phyloP scores from a whole-genome alignment of 139 green algal species.

The Trebouxia sp. region DNA sequence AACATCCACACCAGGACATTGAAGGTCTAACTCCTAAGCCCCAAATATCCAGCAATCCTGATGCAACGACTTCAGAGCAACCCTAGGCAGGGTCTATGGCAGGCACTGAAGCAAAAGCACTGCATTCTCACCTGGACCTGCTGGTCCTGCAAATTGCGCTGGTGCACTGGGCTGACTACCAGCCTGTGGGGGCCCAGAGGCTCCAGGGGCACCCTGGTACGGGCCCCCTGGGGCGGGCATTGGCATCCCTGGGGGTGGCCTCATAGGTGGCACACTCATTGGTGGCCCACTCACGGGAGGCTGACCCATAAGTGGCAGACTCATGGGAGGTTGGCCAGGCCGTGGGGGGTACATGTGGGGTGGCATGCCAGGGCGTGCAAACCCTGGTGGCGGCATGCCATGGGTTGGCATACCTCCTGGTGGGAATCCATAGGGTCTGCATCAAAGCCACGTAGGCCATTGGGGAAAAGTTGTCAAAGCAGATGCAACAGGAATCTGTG shows the following conservation, averaged over 20 bases:
- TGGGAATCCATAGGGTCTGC: slow-evolving; percentile 1
- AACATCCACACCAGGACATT: too few relatives aligned
- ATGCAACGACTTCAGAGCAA: too few relatives aligned
- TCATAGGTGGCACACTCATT: slow-evolving; percentile 16
- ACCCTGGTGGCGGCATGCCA: neutral
- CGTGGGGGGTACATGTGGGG: neutral
- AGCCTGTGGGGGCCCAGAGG: neutral
- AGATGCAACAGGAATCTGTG: too few relatives aligned
- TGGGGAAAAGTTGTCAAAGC: too few relatives aligned
- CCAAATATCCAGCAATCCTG: too few relatives aligned
- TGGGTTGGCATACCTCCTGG: neutral
- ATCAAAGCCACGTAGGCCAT: too few relatives aligned
- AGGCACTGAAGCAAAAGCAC: too few relatives aligned
- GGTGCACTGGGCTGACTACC: neutral
- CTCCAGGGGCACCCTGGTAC: neutral
- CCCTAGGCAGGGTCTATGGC: too few relatives aligned
- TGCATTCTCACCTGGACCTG: too few relatives aligned
- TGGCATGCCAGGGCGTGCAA: neutral
- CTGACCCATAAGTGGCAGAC: neutral
- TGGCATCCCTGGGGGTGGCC: neutral
- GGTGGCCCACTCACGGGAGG: neutral
- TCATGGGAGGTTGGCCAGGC: slow-evolving; percentile 11
- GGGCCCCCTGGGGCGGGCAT: neutral
- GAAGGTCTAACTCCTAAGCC: too few relatives aligned
- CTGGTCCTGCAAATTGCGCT: too few relatives aligned